phyloP scores from a whole-genome alignment of 2,329 filamentous ascomycete species.

The Trichoderma semiorbis region DNA sequence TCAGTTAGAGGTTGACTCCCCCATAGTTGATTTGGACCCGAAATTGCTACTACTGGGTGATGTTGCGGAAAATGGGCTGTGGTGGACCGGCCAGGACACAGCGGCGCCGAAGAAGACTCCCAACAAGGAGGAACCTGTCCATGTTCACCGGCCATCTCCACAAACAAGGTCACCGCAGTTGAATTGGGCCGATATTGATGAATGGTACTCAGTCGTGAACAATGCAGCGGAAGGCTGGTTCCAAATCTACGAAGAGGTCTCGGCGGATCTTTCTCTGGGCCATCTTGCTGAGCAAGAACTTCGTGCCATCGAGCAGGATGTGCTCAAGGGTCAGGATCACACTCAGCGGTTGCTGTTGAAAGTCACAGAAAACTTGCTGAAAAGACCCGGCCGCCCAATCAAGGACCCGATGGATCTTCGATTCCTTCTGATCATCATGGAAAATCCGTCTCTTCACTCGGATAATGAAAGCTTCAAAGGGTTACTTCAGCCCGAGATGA shows the following conservation, averaged over 20 bases:
- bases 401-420: constrained; percentile 66
- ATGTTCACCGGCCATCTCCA: constrained; percentile 12
- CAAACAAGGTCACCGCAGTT: constrained; percentile 58
- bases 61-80: constrained; percentile 75
- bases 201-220: constrained; percentile 71
- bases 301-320: constrained; percentile 44
- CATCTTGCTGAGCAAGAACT: constrained; percentile 36
- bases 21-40: constrained; percentile 59
- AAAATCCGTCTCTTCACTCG: constrained; percentile 70
- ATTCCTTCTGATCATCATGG: constrained; percentile 73
- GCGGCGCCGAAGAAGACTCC: constrained; percentile 21
- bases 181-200: constrained; percentile 67
- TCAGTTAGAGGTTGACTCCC: constrained; percentile 25
- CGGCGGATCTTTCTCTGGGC: constrained; percentile 28
- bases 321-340: constrained; percentile 62
- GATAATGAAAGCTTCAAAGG: constrained; percentile 41
- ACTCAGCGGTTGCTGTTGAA: constrained; percentile 69
- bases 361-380: constrained; percentile 73
- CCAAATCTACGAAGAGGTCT: constrained; percentile 53
- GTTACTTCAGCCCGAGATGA: constrained; percentile 33
- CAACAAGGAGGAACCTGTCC: constrained; percentile 21
- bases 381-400: constrained; percentile 70
- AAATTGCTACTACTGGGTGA: constrained; percentile 72
- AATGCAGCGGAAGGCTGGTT: constrained; percentile 67
- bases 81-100: constrained; percentile 66